Evolutionary conservation across 345 rosid species (phyloP).

Genomic region (Turnera subulata): DNA sequence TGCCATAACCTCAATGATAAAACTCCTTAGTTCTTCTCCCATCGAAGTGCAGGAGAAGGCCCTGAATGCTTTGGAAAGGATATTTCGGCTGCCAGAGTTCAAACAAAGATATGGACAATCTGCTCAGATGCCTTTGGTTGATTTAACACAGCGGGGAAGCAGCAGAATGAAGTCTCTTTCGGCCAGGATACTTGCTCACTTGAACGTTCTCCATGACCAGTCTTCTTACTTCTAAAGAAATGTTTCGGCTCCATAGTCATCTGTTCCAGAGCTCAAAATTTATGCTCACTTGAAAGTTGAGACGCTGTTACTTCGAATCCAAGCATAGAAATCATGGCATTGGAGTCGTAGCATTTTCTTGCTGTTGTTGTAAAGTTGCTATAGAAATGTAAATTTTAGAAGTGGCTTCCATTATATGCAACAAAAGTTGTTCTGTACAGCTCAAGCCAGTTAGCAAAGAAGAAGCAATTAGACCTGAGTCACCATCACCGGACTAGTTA

Average conservation of each 20-base stretch:
- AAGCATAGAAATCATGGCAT: too few species aligned
- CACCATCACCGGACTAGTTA: constrained; percentile 1
- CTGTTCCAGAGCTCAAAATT: too few species aligned
- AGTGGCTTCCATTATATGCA: constrained; percentile 22
- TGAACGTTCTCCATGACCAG: constrained; percentile 59
- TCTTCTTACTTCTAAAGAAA: constrained; percentile 54
- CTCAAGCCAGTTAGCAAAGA: constrained; percentile 2
- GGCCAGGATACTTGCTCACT: constrained; percentile 61
- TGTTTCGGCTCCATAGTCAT: too few species aligned
- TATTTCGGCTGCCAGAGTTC: constrained; percentile 56
- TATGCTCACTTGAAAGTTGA: too few species aligned
- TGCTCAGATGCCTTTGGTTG: constrained; percentile 61
- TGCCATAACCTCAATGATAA: constrained; percentile 47
- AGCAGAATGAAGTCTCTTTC: constrained; percentile 53
- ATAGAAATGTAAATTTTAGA: constrained; percentile 4
- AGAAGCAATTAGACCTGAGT: too few species aligned
- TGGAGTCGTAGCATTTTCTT: neutral
- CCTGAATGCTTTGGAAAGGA: constrained; percentile 49
- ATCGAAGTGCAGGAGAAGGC: constrained; percentile 52
- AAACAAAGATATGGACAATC: constrained; percentile 49
- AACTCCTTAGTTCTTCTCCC: constrained; percentile 45
- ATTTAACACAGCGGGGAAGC: constrained; percentile 61
- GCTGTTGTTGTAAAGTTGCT: constrained; percentile 6
- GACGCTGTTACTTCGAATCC: too few species aligned
- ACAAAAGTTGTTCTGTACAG: constrained; percentile 25